These are phyloP conservation scores for Xerocomellus intermedius DNA, from an alignment of 768 basidiomycete species.

Conservation along the genomic window DNA sequence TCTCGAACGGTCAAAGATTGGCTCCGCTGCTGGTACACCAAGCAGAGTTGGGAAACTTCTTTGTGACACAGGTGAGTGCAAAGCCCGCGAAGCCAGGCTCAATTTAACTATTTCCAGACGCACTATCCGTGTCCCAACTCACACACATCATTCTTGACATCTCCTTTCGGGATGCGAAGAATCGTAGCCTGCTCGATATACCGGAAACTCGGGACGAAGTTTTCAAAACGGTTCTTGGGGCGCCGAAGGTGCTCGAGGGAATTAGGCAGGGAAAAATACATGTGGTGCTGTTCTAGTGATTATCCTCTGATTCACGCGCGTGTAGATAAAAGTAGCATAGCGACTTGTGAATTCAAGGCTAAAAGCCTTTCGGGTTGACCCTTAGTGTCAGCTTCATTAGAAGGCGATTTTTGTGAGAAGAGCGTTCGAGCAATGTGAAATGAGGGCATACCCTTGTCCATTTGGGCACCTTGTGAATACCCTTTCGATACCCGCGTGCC, in stretches of 20 bases:
- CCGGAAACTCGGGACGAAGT: conserved; percentile 83
- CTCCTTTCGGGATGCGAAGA: conserved; percentile 72
- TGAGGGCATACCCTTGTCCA: conserved; percentile 76
- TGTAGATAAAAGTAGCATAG: conserved; percentile 13
- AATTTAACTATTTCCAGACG: conserved; percentile 46
- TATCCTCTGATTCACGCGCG: neutral
- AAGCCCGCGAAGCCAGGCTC: neutral
- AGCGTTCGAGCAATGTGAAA: neutral
- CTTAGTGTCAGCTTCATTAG: conserved; percentile 77
- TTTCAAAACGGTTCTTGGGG: conserved; percentile 70
- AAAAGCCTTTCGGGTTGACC: conserved; percentile 92
- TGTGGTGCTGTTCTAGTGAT: conserved; percentile 69
- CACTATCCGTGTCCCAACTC: conserved; percentile 67
- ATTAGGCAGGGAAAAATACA: conserved; percentile 73
- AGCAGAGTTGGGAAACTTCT: conserved; percentile 86
- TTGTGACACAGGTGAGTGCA: conserved; percentile 58
- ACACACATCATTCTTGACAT: conserved; percentile 84
- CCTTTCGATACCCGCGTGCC: conserved; percentile 79
- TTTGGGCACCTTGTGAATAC: conserved; percentile 97
- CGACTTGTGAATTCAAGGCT: conserved; percentile 49
- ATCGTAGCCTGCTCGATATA: conserved; percentile 72
- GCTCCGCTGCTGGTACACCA: conserved; percentile 89
- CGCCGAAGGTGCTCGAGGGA: conserved; percentile 55
- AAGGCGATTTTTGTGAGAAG: conserved; percentile 9
- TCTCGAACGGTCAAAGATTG: conserved; percentile 81